Percentiles rank a stretch among this genome's conserved stretches.
Conservation (phyloP, 108 stramenopile species). For the Seminavis robusta region DNA sequence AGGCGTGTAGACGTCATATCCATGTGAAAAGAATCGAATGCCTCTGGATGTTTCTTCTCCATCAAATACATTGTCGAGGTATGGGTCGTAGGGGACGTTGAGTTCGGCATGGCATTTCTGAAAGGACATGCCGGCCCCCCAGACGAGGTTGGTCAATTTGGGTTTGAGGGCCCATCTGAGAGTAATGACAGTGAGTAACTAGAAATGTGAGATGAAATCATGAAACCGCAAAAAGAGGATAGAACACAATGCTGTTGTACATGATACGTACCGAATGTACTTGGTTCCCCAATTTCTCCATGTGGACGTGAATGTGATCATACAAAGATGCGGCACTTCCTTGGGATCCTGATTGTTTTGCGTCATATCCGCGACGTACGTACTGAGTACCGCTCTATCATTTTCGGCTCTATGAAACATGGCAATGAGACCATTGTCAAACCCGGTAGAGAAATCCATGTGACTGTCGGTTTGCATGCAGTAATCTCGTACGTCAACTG, state of each 20-base stretch:
- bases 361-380: conserved; percentile 76
- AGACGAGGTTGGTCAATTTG: conserved; percentile 74
- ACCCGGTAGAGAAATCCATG: conserved; percentile 77
- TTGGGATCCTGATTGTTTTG: conserved; percentile 48
- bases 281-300: conserved; percentile 72
- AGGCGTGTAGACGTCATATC: conserved; percentile 92
- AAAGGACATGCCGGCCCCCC: conserved; percentile 86
- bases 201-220: no score
- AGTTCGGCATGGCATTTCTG: conserved; percentile 86
- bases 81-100: conserved; percentile 86
- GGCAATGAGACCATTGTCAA: conserved; percentile 54
- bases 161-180: conserved; percentile 46
- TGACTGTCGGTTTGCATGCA: conserved; percentile 90
- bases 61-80: conserved; percentile 83
- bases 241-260: no score
- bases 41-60: conserved; percentile 89
- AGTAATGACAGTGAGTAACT: no score
- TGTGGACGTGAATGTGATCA: conserved; percentile 62
- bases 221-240: no score
- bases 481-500: conserved; percentile 72
- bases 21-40: conserved; percentile 85
- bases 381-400: conserved; percentile 85
- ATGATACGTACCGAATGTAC: no score
- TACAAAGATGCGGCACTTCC: conserved; percentile 76
- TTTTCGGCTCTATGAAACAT: conserved; percentile 80